These are phyloP conservation scores for Epichloe hybrida DNA, from an alignment of 2,329 filamentous ascomycete species.

Conservation along the genomic window DNA sequence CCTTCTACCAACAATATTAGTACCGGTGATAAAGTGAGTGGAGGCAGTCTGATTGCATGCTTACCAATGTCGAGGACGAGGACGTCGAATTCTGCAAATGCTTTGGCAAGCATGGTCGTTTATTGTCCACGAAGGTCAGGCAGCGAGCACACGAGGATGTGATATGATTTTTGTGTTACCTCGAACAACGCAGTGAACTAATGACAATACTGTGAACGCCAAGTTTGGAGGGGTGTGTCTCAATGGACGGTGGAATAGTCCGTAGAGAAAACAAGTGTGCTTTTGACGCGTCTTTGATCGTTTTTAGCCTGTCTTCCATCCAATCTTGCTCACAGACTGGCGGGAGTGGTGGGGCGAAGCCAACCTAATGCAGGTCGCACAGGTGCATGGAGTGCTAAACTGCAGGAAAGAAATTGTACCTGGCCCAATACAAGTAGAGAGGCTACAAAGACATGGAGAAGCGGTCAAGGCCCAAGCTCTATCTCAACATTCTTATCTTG, in stretches of 20 bases:
- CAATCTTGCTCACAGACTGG: too few species aligned
- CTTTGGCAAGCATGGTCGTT: conserved; percentile 4
- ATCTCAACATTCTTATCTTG: too few species aligned
- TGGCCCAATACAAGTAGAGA: too few species aligned
- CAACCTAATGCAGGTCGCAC: background rate
- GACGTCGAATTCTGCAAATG: conserved; percentile 17
- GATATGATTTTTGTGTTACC: too few species aligned
- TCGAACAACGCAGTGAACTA: too few species aligned
- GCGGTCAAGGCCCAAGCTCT: too few species aligned
- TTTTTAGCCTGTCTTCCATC: background rate
- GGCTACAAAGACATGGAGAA: too few species aligned
- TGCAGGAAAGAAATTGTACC: background rate
- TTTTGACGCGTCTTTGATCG: background rate
- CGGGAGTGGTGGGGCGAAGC: background rate
- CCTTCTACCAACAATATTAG: conserved; percentile 42
- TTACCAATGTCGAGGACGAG: conserved; percentile 26
- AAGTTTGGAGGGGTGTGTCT: background rate
- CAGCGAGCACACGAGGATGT: too few species aligned
- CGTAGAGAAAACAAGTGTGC: background rate
- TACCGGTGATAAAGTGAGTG: background rate
- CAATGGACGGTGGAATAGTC: background rate
- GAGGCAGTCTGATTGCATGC: conserved; percentile 3
- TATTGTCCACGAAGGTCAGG: background rate
- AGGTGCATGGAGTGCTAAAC: background rate
- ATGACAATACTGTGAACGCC: background rate